These are phyloP conservation scores for Soucietia sequanensis DNA, from an alignment of 805 yeast species.

Conservation along the genomic window DNA sequence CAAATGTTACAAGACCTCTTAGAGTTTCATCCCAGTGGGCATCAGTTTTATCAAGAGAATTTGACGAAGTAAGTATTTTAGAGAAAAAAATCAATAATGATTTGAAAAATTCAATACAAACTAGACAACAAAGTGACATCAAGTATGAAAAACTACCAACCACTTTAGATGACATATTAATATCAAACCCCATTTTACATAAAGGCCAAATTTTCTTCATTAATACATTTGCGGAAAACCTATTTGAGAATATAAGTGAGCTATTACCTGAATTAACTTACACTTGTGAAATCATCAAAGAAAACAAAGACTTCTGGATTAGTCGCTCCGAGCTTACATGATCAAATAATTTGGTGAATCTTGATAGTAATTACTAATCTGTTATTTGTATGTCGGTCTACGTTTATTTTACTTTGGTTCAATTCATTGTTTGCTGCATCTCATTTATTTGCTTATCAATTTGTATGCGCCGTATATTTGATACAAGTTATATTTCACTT, in stretches of 20 bases:
- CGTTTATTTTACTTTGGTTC: too few species aligned
- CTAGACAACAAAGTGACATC: conserved; percentile 7
- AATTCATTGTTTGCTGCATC: too few species aligned
- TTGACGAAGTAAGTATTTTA: conserved; percentile 60
- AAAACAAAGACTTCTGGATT: conserved; percentile 59
- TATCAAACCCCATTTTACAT: conserved; percentile 49
- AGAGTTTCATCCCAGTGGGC: conserved; percentile 86
- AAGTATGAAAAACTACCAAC: conserved; percentile 38
- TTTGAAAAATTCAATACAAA: background rate
- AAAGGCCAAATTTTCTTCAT: conserved; percentile 83
- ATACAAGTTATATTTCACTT: too few species aligned
- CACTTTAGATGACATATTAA: conserved; percentile 43
- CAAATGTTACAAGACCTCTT: conserved; percentile 84
- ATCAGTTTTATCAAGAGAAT: conserved; percentile 70
- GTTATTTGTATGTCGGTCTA: too few species aligned
- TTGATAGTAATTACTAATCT: too few species aligned
- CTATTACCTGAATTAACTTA: conserved; percentile 62
- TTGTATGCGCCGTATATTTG: too few species aligned
- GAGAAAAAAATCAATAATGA: conserved; percentile 31
- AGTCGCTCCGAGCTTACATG: too few species aligned
- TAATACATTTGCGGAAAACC: conserved; percentile 71
- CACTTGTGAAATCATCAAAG: conserved; percentile 50
- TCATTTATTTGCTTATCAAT: too few species aligned
- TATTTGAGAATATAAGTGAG: conserved; percentile 63
- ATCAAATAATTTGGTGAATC: too few species aligned